Evolutionary conservation across 1,284 basidiomycete genomes (phyloP).

Genomic region (Papiliotrema laurentii): DNA sequence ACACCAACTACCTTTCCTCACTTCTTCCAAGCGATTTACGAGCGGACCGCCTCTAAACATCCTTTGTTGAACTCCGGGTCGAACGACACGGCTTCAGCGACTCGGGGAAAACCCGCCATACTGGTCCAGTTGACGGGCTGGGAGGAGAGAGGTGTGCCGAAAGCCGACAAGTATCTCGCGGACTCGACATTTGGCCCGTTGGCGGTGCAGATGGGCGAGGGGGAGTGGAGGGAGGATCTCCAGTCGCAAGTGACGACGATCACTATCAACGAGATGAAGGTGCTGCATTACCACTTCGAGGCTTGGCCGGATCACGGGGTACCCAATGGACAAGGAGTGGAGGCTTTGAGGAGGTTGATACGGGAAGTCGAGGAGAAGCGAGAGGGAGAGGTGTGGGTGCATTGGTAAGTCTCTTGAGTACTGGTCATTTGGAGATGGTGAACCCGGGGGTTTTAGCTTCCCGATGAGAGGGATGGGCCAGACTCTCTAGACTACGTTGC

Average conservation of each 20-base stretch:
- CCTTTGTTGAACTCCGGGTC: conserved; percentile 5
- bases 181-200: conserved; percentile 9
- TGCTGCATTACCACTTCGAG: conserved; percentile 40
- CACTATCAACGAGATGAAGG: conserved; percentile 6
- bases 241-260: conserved; percentile 2
- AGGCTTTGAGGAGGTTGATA: conserved; percentile 25
- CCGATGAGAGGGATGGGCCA: too few relatives aligned
- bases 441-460: too few relatives aligned
- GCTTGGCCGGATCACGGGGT: conserved; percentile 45
- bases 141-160: conserved; percentile 31
- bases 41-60: conserved; percentile 20
- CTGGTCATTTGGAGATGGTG: too few relatives aligned
- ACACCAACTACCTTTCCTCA: conserved; percentile 25
- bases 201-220: conserved; percentile 4
- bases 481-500: too few relatives aligned
- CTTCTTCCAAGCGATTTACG: conserved; percentile 35
- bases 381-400: conserved; percentile 42
- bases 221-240: conserved; percentile 7
- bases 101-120: conserved; percentile 14
- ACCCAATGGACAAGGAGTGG: conserved; percentile 24
- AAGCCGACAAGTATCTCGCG: conserved; percentile 42
- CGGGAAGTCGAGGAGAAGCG: conserved; percentile 17
- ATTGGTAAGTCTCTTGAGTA: conserved; percentile 34
- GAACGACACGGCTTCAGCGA: too few relatives aligned
- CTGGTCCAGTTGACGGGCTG: conserved; percentile 43